A percentile compares a stretch with the other conserved stretches of the same genome.
Evolutionary conservation across 1,284 basidiomycete genomes (phyloP).

Genomic region (Microbotryum violaceum): DNA sequence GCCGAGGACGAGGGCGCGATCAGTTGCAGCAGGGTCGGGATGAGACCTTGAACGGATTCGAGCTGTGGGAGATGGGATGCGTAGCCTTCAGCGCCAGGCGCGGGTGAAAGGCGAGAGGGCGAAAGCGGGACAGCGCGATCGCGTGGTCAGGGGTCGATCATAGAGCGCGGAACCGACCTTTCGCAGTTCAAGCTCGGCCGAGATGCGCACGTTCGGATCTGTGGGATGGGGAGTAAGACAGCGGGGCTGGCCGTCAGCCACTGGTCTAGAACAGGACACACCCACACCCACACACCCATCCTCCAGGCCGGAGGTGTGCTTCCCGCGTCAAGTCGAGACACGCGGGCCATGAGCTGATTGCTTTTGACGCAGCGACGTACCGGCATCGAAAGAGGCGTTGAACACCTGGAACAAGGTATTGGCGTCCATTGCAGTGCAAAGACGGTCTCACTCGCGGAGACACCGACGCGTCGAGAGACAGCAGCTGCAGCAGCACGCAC

Average conservation of each 20-base stretch:
- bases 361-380: not conserved
- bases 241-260: too few relatives aligned
- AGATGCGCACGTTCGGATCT: slow-evolving; percentile 75
- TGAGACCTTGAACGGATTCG: slow-evolving; percentile 65
- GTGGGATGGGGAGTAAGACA: slow-evolving; percentile 30
- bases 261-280: too few relatives aligned
- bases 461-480: too few relatives aligned
- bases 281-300: too few relatives aligned
- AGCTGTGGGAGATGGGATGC: slow-evolving; percentile 47
- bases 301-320: too few relatives aligned
- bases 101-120: too few relatives aligned
- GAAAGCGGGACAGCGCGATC: too few relatives aligned
- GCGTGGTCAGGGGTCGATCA: too few relatives aligned
- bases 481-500: too few relatives aligned
- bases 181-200: slow-evolving; percentile 71
- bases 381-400: slow-evolving; percentile 39
- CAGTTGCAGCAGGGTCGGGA: slow-evolving; percentile 69
- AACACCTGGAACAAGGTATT: slow-evolving; percentile 67
- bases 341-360: not conserved
- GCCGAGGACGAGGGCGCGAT: slow-evolving; percentile 48
- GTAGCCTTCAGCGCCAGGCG: not conserved
- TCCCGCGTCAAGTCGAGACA: too few relatives aligned
- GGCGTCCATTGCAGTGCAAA: slow-evolving; percentile 55
- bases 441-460: too few relatives aligned
- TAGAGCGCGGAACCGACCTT: slow-evolving; percentile 49